Percentiles rank a stretch among this genome's conserved stretches.
These are phyloP conservation scores for Penicillium arizonense DNA, from an alignment of 495 filamentous ascomycete genomes.

Conservation along the genomic window DNA sequence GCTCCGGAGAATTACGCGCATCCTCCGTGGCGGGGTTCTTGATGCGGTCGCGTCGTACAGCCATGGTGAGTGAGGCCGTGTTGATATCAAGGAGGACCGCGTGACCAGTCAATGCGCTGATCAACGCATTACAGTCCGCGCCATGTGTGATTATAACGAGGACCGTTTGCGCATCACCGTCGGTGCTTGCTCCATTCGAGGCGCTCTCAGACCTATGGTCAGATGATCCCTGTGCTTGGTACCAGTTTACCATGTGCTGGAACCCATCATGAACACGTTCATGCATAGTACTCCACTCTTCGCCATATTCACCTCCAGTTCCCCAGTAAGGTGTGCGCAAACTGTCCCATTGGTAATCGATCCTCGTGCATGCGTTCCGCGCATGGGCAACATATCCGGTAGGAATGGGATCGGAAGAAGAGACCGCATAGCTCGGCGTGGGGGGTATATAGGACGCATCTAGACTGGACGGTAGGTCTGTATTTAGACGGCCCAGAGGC, in stretches of 20 bases:
- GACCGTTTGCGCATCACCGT: slow-evolving; percentile 70
- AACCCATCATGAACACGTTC: slow-evolving; percentile 77
- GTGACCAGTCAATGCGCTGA: slow-evolving; percentile 84
- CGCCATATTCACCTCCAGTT: slow-evolving; percentile 80
- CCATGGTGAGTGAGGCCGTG: slow-evolving; percentile 89
- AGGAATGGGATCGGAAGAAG: slow-evolving; percentile 75
- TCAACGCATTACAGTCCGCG: slow-evolving; percentile 95
- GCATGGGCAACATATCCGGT: slow-evolving; percentile 87
- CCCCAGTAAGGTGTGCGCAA: slow-evolving; percentile 79
- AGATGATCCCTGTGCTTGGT: slow-evolving; percentile 54
- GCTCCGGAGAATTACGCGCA: slow-evolving; percentile 12
- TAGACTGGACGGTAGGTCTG: slow-evolving; percentile 24
- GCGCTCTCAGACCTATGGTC: slow-evolving; percentile 17
- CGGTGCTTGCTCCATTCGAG: slow-evolving; percentile 48
- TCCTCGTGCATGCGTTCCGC: slow-evolving; percentile 78
- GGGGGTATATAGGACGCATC: slow-evolving; percentile 65
- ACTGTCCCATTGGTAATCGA: slow-evolving; percentile 96
- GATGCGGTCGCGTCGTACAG: slow-evolving; percentile 60
- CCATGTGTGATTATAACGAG: slow-evolving; percentile 94
- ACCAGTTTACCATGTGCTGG: slow-evolving; percentile 77
- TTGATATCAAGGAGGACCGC: slow-evolving; percentile 86
- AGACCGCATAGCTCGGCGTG: slow-evolving; percentile 79
- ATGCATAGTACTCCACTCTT: slow-evolving; percentile 97
- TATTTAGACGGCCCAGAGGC: slow-evolving; percentile 30
- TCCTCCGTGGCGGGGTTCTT: slow-evolving; percentile 21